Conservation (phyloP, 768 basidiomycete species). For the Phaeotremella fagi region DNA sequence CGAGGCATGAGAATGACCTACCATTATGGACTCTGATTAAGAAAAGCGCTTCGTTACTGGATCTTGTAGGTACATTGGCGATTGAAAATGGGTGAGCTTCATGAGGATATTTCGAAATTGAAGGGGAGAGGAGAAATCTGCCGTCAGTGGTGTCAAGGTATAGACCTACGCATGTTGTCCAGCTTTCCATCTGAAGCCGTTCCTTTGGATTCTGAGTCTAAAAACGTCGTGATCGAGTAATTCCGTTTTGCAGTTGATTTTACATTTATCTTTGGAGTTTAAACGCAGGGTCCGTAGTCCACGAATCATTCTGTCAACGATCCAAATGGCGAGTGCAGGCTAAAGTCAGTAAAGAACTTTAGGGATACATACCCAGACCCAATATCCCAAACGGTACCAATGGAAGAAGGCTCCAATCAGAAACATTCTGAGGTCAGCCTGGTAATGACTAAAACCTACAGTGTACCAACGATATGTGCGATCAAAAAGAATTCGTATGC, state of each 20-base stretch:
- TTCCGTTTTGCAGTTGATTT: conserved; percentile 23
- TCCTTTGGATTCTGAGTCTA: conserved; percentile 17
- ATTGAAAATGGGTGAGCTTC: conserved; percentile 46
- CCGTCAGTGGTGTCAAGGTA: background rate
- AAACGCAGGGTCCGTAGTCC: conserved; percentile 26
- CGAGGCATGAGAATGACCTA: conserved; percentile 7
- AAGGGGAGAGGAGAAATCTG: conserved; percentile 45
- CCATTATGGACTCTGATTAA: conserved; percentile 28
- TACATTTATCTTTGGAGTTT: conserved; percentile 26
- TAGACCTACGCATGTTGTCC: conserved; percentile 31
- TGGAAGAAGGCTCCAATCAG: conserved; percentile 35
- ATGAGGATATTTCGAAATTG: conserved; percentile 36
- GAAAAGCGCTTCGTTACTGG: conserved; percentile 21
- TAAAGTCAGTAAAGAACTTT: background rate
- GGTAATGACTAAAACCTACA: conserved; percentile 20
- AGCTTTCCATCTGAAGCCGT: conserved; percentile 16
- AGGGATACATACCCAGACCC: conserved; percentile 23
- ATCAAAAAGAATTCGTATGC: conserved; percentile 48
- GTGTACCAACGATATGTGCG: conserved; percentile 43
- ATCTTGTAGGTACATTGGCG: conserved; percentile 30
- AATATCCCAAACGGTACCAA: conserved; percentile 26
- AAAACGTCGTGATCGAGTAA: conserved; percentile 29
- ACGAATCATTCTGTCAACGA: conserved; percentile 40
- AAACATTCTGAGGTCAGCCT: conserved; percentile 19
- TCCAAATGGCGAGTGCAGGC: conserved; percentile 43